Base-by-base conservation (phyloP, 371 early-diverging fungal species). In the Paraphysoderma sedebokerense region DNA sequence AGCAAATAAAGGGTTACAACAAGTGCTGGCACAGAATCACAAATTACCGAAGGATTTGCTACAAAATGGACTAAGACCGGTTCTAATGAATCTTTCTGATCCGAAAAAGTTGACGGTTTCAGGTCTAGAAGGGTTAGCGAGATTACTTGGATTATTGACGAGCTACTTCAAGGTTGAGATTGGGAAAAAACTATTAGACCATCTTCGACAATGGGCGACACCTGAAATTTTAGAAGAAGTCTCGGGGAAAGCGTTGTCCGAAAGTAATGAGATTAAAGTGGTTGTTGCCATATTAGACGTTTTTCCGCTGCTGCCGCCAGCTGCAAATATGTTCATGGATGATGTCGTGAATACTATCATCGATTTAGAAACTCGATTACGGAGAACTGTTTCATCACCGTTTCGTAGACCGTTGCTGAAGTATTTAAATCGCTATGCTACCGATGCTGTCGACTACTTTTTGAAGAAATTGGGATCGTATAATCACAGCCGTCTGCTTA, bases 111-210 rank as follows among this genome's bases (percentile, higher is more conserved):
- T 98, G 37, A 89, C 87, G 3, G 90, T 96, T 2, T 68, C 87
- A 13, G 87, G 85, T 26, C 62, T 98, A 8, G 92, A 95, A 44
- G 97, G 97, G 0, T 61, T 98, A 27, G 92, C 91, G 0, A 74
- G 95, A 5, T 68, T 98, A 20, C 59, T 98, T 34, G 85, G 92
- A 57, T 72, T 98, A 0, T 57, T 98, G 52, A 88, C 89, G 27
- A 89, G 83, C 59, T 98, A 96, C 57, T 98, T 98, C 63, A 98
- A 96, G 59, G 90, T 88, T 11, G 97, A 98, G 54, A 92, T 98
- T 31, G 98, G 98, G 24, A 81, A 79, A 48, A 95, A 96, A 68
- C 67, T 98, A n/a, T 52, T 98, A 44, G 98, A 98, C 54, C 93
- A 98, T 56, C 58, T 98, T 42, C 75, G 79, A 24, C 75, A 77